phyloP scores from a whole-genome alignment of 495 filamentous ascomycete genomes.

The Cenococcum geophilum region DNA sequence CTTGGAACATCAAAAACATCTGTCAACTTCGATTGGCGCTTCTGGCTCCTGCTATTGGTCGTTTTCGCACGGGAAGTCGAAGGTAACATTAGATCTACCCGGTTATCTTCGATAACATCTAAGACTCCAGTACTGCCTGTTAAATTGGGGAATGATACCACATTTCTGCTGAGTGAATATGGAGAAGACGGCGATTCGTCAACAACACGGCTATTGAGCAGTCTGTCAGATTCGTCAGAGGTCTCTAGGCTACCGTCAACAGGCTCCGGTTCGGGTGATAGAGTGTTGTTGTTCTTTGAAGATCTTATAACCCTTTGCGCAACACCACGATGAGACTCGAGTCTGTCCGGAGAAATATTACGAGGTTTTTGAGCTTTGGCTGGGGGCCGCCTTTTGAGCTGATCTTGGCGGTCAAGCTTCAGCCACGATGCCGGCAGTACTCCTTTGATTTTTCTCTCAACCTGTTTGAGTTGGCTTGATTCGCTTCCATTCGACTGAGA shows the following conservation, averaged over 20 bases:
- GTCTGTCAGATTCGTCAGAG: constrained; percentile 23
- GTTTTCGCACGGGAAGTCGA: constrained; percentile 24
- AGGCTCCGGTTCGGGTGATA: not conserved
- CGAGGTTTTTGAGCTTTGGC: constrained; percentile 9
- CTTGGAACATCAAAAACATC: constrained; percentile 33
- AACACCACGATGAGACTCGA: constrained; percentile 47
- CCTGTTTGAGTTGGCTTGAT: constrained; percentile 35
- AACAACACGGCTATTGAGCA: not conserved
- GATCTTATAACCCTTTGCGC: constrained; percentile 32
- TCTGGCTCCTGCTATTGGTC: constrained; percentile 7
- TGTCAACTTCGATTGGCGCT: constrained; percentile 31
- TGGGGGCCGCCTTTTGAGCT: constrained; percentile 37
- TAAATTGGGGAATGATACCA: not conserved
- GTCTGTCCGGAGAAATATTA: constrained; percentile 19
- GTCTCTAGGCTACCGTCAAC: constrained; percentile 5
- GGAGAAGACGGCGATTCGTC: not conserved
- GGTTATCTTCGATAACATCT: constrained; percentile 49
- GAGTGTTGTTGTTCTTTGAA: not conserved
- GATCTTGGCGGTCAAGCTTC: constrained; percentile 55
- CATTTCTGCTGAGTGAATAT: not conserved
- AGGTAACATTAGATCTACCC: constrained; percentile 53
- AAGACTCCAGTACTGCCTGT: constrained; percentile 16
- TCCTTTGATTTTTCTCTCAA: constrained; percentile 61
- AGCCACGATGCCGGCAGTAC: constrained; percentile 91
- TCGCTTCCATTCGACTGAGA: no score